Evolutionary conservation across 345 rosid species (phyloP).

Genomic region (Salix exigua): DNA sequence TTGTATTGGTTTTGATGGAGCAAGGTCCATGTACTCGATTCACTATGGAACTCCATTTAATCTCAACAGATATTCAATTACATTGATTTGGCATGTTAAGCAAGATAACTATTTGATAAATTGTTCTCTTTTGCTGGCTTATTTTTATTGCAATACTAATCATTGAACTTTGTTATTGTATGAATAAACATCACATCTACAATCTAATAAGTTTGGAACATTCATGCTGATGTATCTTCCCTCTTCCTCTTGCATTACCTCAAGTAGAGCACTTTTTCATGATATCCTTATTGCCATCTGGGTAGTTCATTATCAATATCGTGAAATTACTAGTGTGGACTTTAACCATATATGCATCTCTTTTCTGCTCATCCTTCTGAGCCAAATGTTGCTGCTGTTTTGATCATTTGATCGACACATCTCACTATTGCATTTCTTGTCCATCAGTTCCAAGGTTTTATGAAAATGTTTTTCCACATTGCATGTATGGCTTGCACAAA

Average conservation of each 20-base stretch:
- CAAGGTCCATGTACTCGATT: slow-evolving; percentile 49
- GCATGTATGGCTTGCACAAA: no score
- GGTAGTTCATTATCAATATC: neutral
- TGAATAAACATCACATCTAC: neutral
- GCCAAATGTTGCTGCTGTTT: no score
- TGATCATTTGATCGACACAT: no score
- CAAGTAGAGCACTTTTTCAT: neutral
- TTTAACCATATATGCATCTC: no score
- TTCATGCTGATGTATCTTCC: neutral
- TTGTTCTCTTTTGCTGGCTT: neutral
- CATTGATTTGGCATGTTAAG: neutral
- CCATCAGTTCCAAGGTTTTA: no score
- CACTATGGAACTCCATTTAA: neutral
- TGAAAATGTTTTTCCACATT: no score
- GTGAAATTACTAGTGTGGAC: neutral
- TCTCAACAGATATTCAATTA: neutral
- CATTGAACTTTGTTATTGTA: neutral
- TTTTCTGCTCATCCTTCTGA: no score
- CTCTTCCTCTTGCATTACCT: neutral
- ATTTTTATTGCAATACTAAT: neutral
- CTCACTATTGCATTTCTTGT: neutral
- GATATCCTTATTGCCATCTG: neutral
- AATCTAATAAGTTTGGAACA: neutral
- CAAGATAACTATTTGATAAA: neutral
- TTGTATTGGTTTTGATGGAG: slow-evolving; percentile 68